These are phyloP conservation scores for Epichloe brachyelytri DNA, from an alignment of 2,329 filamentous ascomycete species.

Conservation along the genomic window DNA sequence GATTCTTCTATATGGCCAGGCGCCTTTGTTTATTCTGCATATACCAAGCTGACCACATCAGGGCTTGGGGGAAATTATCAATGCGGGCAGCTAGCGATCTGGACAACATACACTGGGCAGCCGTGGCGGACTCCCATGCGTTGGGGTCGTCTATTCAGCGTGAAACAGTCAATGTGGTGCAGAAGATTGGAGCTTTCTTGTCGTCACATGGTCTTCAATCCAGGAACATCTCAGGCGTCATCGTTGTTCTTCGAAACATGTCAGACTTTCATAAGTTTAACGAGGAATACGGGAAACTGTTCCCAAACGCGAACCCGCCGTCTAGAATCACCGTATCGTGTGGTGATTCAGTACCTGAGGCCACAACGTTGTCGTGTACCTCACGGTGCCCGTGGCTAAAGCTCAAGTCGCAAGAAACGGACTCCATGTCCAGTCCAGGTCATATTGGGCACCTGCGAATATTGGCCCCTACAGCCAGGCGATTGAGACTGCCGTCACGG, in stretches of 20 bases:
- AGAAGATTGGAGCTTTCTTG: conserved; percentile 30
- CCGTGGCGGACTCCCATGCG: conserved; percentile 17
- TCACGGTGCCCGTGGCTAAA: conserved; percentile 26
- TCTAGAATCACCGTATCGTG: conserved; percentile 74
- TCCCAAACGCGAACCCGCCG: conserved; percentile 68
- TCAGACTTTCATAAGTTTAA: conserved; percentile 67
- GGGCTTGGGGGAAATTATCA: background rate
- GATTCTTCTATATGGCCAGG: conserved; percentile 10
- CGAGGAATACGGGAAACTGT: conserved; percentile 59
- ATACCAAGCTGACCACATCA: background rate
- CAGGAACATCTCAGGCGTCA: conserved; percentile 36
- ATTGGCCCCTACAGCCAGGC: conserved; percentile 96
- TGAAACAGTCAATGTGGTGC: conserved; percentile 35
- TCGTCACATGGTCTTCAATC: conserved; percentile 15
- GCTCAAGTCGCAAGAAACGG: conserved; percentile 33
- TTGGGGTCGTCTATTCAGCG: conserved; percentile 25
- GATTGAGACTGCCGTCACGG: conserved; percentile 36
- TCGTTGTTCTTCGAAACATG: conserved; percentile 69
- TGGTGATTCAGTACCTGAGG: conserved; percentile 49
- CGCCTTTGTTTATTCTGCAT: background rate
- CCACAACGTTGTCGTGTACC: conserved; percentile 47
- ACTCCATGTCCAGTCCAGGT: conserved; percentile 82
- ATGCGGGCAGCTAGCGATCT: conserved; percentile 5
- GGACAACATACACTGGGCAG: conserved; percentile 24
- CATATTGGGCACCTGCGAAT: conserved; percentile 96